Evolutionary conservation across 352 stramenopile species (phyloP), one percentile per base, ranked within the genome.

Genomic region (Thalassiosira livingstoniorum): DNA sequence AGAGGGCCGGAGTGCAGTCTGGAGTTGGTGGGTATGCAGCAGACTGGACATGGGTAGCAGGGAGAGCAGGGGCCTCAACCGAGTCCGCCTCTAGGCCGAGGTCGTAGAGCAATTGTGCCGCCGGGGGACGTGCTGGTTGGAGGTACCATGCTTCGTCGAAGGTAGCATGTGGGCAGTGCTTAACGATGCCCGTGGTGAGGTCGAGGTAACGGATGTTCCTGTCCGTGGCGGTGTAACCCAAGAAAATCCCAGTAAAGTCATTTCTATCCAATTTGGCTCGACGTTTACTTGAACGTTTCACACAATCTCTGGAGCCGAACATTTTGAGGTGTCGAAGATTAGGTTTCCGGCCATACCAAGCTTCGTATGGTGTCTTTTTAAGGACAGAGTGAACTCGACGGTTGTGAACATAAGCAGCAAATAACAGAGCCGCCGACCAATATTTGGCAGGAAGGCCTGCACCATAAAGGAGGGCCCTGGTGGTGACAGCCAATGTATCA

Each of bases 161-260:
- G 7, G 15, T 15, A 18, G 68, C 57, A 31, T 78, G 57, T 31
- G 61, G 57, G 37, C 39, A 55, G 27, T 21, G n/a, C 54, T 78
- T 78, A 3, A 39, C 29, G 3, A 34, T 34, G 3, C 69, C 69
- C 23, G 39, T 42, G 34, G 66, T 27, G 1, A 69, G 0, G 35
- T 78, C 43, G 1, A 78, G 34, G 34, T 78, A 78, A 0, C 7
- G 2, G 23, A 78, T 70, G 39, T 78, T 78, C 3, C 47, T 21
- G 10, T 63, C 31, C n/a, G n/a, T n/a, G n/a, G n/a, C n/a, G n/a
- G n/a, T n/a, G n/a, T n/a, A n/a, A n/a, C n/a, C n/a, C n/a, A n/a
- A n/a, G n/a, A n/a, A n/a, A n/a, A n/a, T n/a, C n/a, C n/a, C 3
- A 39, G 66, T 34, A 31, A 58, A 78, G 43, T 63, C 27, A 53